These are phyloP conservation scores for Grosmannia clavigera DNA, from an alignment of 2,329 filamentous ascomycete species.

Conservation along the genomic window DNA sequence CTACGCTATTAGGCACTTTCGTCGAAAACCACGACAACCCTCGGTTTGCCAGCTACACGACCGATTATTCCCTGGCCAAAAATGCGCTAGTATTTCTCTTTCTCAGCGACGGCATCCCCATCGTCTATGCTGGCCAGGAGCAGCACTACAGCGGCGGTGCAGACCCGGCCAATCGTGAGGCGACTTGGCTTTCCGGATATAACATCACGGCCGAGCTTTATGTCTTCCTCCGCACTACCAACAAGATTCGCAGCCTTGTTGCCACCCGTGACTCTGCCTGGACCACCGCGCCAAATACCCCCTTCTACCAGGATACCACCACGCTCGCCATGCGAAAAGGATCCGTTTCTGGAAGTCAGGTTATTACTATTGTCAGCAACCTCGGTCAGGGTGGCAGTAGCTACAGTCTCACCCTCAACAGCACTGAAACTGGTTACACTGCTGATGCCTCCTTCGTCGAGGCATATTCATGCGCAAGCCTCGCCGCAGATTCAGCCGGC, in stretches of 20 bases:
- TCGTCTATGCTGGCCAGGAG: slow-evolving; percentile 55
- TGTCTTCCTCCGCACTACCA: slow-evolving; percentile 25
- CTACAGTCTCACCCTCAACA: slow-evolving; percentile 13
- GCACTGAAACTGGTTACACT: slow-evolving; percentile 12
- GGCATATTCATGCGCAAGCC: slow-evolving; percentile 12
- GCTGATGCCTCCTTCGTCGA: slow-evolving; percentile 15
- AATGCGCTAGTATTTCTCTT: slow-evolving; percentile 52
- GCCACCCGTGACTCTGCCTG: slow-evolving; percentile 14
- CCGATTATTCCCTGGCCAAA: slow-evolving; percentile 42
- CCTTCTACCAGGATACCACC: slow-evolving; percentile 15
- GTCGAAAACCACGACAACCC: slow-evolving; percentile 47
- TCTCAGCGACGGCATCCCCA: slow-evolving; percentile 43
- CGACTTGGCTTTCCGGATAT: slow-evolving; percentile 43
- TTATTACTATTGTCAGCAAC: slow-evolving; percentile 19
- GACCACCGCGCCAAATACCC: slow-evolving; percentile 8
- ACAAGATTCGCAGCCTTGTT: slow-evolving; percentile 17
- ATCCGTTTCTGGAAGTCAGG: slow-evolving; percentile 10
- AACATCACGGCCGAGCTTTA: slow-evolving; percentile 34
- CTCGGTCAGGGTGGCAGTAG: slow-evolving; percentile 14
- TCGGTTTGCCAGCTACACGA: slow-evolving; percentile 38
- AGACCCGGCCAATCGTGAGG: slow-evolving; percentile 42
- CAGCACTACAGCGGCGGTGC: slow-evolving; percentile 40
- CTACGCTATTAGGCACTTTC: slow-evolving; percentile 36
- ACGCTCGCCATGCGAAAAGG: slow-evolving; percentile 18
- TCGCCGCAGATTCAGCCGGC: slow-evolving; percentile 23